Conservation (phyloP, 305 asterid genomes). For the Rubia tinctorum region DNA sequence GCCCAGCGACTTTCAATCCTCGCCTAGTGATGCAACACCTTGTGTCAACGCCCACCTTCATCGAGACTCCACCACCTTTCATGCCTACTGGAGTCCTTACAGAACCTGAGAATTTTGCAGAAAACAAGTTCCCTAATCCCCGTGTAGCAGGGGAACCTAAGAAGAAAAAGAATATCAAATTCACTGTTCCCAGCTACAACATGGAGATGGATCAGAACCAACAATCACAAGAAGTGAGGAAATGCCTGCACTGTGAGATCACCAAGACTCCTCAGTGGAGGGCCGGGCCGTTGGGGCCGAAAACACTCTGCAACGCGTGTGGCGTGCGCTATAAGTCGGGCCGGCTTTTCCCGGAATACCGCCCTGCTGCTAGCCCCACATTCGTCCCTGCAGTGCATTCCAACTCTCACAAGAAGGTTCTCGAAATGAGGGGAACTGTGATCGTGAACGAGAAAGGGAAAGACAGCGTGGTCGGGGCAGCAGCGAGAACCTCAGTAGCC, state of each 20-base stretch:
- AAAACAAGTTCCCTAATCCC: constrained; percentile 32
- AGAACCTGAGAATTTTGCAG: constrained; percentile 42
- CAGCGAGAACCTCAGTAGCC: constrained; percentile 14
- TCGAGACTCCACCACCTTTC: constrained; percentile 34
- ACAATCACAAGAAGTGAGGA: constrained; percentile 39
- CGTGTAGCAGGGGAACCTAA: constrained; percentile 23
- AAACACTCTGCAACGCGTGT: constrained; percentile 85
- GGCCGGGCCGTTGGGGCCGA: constrained; percentile 85
- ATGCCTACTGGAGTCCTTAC: constrained; percentile 24
- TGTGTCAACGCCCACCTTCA: constrained; percentile 39
- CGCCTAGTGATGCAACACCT: constrained; percentile 47
- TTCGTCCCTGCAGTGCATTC: constrained; percentile 81
- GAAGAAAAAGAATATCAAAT: constrained; percentile 56
- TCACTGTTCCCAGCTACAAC: constrained; percentile 27
- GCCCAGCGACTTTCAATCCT: constrained; percentile 70
- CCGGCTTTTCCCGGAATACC: constrained; percentile 81
- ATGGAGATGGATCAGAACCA: constrained; percentile 21
- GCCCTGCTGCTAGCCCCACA: constrained; percentile 95
- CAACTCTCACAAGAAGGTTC: constrained; percentile 87
- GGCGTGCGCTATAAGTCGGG: constrained; percentile 95
- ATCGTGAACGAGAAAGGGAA: background rate
- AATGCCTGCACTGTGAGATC: constrained; percentile 85
- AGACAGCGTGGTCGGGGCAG: background rate
- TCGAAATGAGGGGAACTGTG: constrained; percentile 70
- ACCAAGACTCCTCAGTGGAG: constrained; percentile 93